Percentiles rank a stretch among this genome's conserved stretches.
Evolutionary conservation across 2,329 filamentous ascomycete genomes (phyloP).

Genomic region (Diaporthe citrichinensis): DNA sequence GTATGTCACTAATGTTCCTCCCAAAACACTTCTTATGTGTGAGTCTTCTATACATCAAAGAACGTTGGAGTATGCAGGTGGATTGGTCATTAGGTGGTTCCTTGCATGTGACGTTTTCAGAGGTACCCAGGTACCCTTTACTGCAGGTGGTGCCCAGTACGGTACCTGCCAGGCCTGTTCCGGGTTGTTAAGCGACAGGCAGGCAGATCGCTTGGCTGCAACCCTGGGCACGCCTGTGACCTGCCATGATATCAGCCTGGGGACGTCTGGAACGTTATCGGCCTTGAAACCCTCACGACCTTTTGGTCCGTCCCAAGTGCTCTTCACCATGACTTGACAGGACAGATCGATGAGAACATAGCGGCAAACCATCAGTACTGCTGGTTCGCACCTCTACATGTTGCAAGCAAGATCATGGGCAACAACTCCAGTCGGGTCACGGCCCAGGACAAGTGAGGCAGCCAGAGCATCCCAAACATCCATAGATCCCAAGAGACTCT

Average conservation of each 20-base stretch:
- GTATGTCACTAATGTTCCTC: not conserved
- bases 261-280: slow-evolving; percentile 31
- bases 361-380: not conserved
- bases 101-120: slow-evolving; percentile 24
- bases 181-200: not conserved
- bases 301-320: not conserved
- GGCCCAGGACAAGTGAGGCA: slow-evolving; percentile 85
- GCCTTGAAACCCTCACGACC: slow-evolving; percentile 19
- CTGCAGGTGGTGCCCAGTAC: not conserved
- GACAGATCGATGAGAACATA: not conserved
- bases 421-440: slow-evolving; percentile 71
- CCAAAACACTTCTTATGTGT: not conserved
- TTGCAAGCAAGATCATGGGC: slow-evolving; percentile 59
- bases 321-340: slow-evolving; percentile 39
- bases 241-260: slow-evolving; percentile 27
- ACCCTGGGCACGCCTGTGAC: slow-evolving; percentile 27
- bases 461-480: slow-evolving; percentile 13
- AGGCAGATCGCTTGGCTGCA: slow-evolving; percentile 22
- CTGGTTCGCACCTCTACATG: slow-evolving; percentile 30
- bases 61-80: not conserved
- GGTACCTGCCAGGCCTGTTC: not conserved
- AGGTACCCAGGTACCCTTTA: not conserved
- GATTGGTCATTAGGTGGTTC: not conserved
- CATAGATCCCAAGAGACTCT: slow-evolving; percentile 1
- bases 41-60: not conserved